Conservation (phyloP, 2,329 filamentous ascomycete genomes). For the Leptographium flavum region DNA sequence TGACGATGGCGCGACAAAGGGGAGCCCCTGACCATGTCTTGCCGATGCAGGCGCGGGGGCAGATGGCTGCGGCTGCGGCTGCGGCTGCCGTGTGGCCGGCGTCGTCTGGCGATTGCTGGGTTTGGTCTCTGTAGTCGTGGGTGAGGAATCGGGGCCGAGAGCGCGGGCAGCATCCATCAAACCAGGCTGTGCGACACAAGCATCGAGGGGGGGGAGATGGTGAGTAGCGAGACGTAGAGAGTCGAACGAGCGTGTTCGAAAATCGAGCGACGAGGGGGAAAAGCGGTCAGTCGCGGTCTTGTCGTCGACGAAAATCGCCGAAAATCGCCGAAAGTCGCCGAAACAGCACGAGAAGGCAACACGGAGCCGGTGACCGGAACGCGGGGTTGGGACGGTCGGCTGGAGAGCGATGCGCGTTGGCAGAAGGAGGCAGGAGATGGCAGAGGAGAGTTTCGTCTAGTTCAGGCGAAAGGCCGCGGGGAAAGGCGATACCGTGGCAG, state of each 20-base stretch:
- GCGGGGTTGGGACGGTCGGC: too few species aligned
- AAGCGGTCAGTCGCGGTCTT: too few species aligned
- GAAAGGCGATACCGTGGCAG: background rate
- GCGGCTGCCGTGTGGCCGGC: constrained; percentile 3
- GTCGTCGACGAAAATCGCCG: too few species aligned
- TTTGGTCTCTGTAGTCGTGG: background rate
- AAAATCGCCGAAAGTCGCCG: too few species aligned
- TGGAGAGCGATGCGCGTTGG: too few species aligned
- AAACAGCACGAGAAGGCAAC: too few species aligned
- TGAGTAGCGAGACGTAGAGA: background rate
- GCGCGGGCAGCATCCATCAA: constrained; percentile 5
- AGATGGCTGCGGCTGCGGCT: constrained; percentile 8
- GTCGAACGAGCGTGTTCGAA: too few species aligned
- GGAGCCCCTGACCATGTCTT: constrained; percentile 32
- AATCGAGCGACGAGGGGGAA: background rate
- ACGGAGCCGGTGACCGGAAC: too few species aligned
- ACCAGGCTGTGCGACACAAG: background rate
- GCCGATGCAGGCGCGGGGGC: constrained; percentile 4
- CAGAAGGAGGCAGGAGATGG: too few species aligned
- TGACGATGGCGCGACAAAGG: constrained; percentile 45
- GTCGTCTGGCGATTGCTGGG: background rate
- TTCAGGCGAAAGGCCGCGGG: background rate
- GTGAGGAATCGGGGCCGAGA: too few species aligned
- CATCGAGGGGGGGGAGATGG: background rate
- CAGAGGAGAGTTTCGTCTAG: too few species aligned